Evolutionary conservation across 371 early-diverging fungal species (phyloP), one percentile per base, ranked within the genome.

Genomic region (Lichtheimia ramosa): DNA sequence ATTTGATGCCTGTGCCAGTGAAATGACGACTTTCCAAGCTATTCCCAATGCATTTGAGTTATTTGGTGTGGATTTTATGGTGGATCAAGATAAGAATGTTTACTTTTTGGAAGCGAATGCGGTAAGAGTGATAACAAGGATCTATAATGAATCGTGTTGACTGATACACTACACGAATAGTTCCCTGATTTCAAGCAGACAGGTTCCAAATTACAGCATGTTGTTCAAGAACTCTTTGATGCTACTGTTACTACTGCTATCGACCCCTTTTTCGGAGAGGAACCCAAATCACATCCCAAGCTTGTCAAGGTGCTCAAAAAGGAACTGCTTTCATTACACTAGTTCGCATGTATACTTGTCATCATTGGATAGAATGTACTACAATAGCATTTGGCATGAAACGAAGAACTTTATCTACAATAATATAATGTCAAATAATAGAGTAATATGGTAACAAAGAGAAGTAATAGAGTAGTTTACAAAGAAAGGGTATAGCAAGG

Each of bases 161-260:
- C 10, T 3, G 6, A 70, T 70, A 23, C 69, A 79, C 25, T 21
- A 21, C 51, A 20, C 13, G 10, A 40, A 48, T 62, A 74, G 76
- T 89, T 82, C 54, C 90, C 90, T 10, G 90, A 89, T 66, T 89
- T 89, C 61, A 87, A 87, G 59, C 90, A 89, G 62, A 89, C 90
- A 3, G 89, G 90, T 18, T 64, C 65, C 27, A 59, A 69, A 16
- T 64, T 89, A 13, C 77, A 81, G 55, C 74, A 74, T 43, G 66
- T 86, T 13, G 82, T 89, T 49, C 80, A 85, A 58, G 81, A 83
- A 15, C 66, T 87, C 23, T 86, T 89, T 69, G 74, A 79, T 14
- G 82, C 81, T 5, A 87, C 89, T 1, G 75, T 74, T 3, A 48
- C 55, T 15, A 62, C 71, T 13, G 80, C 81, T 1, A 69, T 82